These are phyloP conservation scores for Abelmoschus esculentus DNA, from an alignment of 345 rosid species.

Conservation along the genomic window DNA sequence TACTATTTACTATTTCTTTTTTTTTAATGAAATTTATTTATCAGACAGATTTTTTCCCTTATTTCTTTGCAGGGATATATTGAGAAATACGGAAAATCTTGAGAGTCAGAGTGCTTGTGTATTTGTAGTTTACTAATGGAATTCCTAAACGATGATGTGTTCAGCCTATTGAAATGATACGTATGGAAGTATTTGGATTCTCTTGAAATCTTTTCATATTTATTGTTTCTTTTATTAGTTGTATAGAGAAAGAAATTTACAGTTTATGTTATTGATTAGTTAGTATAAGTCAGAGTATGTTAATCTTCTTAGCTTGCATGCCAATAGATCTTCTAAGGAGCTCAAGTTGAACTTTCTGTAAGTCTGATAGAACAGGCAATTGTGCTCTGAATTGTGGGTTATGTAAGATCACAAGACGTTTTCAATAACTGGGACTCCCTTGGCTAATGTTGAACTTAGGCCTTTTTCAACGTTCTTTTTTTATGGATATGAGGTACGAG, in stretches of 20 bases:
- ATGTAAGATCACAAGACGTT: background rate
- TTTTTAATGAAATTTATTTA: background rate
- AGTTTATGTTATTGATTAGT: background rate
- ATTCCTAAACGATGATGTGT: conserved; percentile 8
- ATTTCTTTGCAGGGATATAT: conserved; percentile 65
- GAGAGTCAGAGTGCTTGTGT: conserved; percentile 24
- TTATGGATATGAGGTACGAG: background rate
- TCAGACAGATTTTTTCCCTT: background rate
- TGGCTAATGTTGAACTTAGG: background rate
- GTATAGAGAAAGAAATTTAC: conserved; percentile 5
- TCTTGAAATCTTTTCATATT: conserved; percentile 7
- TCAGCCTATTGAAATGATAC: conserved; percentile 16
- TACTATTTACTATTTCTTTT: background rate
- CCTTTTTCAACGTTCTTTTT: background rate
- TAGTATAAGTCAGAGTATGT: background rate
- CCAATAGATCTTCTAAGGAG: background rate
- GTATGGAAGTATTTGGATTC: conserved; percentile 16
- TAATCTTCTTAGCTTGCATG: background rate
- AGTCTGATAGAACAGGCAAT: background rate
- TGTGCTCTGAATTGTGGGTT: background rate
- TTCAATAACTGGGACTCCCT: background rate
- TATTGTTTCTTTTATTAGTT: background rate
- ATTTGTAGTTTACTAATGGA: background rate
- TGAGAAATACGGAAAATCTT: conserved; percentile 57
- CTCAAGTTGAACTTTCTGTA: background rate